A percentile compares a stretch with the other conserved stretches of the same genome.
Conservation (phyloP, 2,329 filamentous ascomycete species). For the Triangularia setosa region DNA sequence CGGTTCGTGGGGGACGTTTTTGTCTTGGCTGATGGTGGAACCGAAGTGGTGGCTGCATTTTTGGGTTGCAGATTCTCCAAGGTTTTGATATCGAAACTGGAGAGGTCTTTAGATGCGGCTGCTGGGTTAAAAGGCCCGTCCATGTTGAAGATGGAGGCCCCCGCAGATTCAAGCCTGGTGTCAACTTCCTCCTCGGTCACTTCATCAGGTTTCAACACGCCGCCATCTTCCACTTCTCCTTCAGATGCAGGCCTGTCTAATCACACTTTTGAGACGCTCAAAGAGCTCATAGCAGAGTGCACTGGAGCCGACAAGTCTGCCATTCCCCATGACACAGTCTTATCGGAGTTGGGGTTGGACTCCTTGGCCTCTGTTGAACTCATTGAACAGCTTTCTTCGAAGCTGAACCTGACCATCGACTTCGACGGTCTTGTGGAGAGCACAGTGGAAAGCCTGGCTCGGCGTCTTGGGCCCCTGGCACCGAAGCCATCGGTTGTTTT, state of each 20-base stretch:
- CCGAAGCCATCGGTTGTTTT: background rate
- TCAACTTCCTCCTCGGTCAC: background rate
- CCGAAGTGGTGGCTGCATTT: background rate
- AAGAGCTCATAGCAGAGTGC: background rate
- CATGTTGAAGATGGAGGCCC: background rate
- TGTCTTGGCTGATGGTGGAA: background rate
- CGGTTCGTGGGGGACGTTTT: slow-evolving; percentile 3
- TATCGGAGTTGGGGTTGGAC: slow-evolving; percentile 2
- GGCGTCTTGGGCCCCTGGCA: background rate
- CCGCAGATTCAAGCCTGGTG: background rate
- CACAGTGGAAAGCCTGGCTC: background rate
- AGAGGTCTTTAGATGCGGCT: background rate
- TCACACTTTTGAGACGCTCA: background rate
- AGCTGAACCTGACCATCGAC: background rate
- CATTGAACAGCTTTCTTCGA: background rate
- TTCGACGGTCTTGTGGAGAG: background rate
- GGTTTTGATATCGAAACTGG: background rate
- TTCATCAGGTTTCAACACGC: background rate
- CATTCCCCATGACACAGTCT: background rate
- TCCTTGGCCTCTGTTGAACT: slow-evolving; percentile 4
- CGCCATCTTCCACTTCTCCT: background rate
- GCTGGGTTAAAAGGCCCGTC: background rate
- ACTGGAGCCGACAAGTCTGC: background rate
- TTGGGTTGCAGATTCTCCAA: background rate
- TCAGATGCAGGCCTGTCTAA: background rate